Evolutionary conservation across 1,284 basidiomycete species (phyloP).

Genomic region (Polyporus tsugae): DNA sequence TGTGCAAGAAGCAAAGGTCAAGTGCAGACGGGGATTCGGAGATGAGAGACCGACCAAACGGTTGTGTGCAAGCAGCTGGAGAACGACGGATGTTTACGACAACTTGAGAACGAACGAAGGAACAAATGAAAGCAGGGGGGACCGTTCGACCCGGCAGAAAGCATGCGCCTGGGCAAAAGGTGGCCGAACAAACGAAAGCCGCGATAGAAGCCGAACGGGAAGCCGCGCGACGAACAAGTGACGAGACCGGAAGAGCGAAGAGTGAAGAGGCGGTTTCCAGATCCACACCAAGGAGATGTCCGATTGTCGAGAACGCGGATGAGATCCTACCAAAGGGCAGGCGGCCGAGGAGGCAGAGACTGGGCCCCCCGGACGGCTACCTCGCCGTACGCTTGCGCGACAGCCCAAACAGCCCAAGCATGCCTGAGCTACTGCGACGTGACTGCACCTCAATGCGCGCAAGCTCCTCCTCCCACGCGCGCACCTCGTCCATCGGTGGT

Average conservation of each 20-base stretch:
- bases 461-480: constrained; percentile 82
- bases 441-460: constrained; percentile 72
- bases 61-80: constrained; percentile 21
- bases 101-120: constrained; percentile 22
- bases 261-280: neutral
- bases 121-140: constrained; percentile 19
- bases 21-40: constrained; percentile 20
- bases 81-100: constrained; percentile 18
- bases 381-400: constrained; percentile 48
- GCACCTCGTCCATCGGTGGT: constrained; percentile 47
- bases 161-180: constrained; percentile 9
- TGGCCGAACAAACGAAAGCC: neutral
- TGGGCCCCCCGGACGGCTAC: constrained; percentile 8
- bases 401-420: constrained; percentile 58
- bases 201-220: constrained; percentile 3
- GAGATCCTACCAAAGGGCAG: neutral
- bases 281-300: neutral
- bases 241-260: neutral
- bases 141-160: constrained; percentile 8
- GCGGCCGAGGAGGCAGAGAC: constrained; percentile 7
- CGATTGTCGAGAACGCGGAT: neutral
- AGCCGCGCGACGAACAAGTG: neutral
- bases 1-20: constrained; percentile 23
- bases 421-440: constrained; percentile 62
- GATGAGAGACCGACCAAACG: neutral